Evolutionary conservation across 129 eudicot genomes (phyloP).

Genomic region (Tagetes erecta): DNA sequence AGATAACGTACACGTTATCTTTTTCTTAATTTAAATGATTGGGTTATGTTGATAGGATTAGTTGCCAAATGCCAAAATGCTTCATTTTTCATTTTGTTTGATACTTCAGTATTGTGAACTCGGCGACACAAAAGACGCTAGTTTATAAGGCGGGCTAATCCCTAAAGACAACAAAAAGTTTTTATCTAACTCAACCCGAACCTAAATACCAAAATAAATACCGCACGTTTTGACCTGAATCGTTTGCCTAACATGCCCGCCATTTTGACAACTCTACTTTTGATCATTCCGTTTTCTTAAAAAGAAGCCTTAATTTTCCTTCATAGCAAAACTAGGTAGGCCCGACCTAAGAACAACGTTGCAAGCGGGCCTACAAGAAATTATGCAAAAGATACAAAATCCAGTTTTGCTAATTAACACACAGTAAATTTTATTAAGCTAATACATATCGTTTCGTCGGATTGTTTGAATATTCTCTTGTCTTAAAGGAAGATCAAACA

Average conservation of each 20-base stretch:
- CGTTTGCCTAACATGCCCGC: not conserved
- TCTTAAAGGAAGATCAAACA: slow-evolving; percentile 41
- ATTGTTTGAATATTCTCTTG: slow-evolving; percentile 6
- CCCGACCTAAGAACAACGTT: not conserved
- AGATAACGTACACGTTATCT: too few relatives aligned
- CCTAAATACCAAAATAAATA: not conserved
- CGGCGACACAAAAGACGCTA: too few relatives aligned
- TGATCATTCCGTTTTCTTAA: not conserved
- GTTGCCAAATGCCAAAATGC: too few relatives aligned
- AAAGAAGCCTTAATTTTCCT: not conserved
- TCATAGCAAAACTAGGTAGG: not conserved
- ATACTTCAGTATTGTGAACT: too few relatives aligned
- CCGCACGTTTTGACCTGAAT: not conserved
- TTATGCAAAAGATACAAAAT: not conserved
- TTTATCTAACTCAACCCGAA: not conserved
- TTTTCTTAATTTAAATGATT: not conserved
- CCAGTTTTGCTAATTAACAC: not conserved
- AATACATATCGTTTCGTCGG: not conserved
- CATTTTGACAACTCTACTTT: not conserved
- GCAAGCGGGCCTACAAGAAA: not conserved
- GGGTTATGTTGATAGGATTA: too few relatives aligned
- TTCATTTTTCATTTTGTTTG: too few relatives aligned
- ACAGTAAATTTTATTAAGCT: not conserved
- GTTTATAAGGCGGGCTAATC: not conserved
- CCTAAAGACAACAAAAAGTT: not conserved